A percentile compares a stretch with the other conserved stretches of the same genome.
Conservation (phyloP, 2,329 filamentous ascomycete genomes). For the Fusarium falciforme region DNA sequence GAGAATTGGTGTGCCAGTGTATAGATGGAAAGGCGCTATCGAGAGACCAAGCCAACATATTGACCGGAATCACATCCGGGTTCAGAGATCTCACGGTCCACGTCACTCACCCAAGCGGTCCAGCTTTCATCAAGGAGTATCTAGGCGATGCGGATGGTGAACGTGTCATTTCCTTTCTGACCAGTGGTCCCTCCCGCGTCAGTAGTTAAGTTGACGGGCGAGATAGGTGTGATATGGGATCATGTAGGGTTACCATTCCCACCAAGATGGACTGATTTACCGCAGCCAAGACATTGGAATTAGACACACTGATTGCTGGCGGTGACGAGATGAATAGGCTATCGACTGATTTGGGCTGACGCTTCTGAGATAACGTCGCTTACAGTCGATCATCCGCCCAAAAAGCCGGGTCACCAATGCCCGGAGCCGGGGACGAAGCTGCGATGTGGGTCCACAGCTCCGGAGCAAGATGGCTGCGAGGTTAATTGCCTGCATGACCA, state of each 20-base stretch:
- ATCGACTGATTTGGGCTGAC: slow-evolving; percentile 6
- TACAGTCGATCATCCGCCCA: slow-evolving; percentile 25
- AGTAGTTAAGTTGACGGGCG: neutral
- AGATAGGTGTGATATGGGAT: slow-evolving; percentile 1
- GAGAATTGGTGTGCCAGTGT: slow-evolving; percentile 40
- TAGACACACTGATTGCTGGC: neutral
- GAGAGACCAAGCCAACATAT: slow-evolving; percentile 40
- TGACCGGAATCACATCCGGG: slow-evolving; percentile 44
- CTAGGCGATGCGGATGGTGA: slow-evolving; percentile 47
- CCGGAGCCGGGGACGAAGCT: neutral
- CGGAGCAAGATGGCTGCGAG: slow-evolving; percentile 13
- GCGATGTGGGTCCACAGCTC: neutral
- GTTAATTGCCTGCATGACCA: slow-evolving; percentile 26
- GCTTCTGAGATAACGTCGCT: slow-evolving; percentile 5
- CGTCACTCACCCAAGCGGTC: slow-evolving; percentile 27
- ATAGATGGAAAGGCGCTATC: slow-evolving; percentile 44
- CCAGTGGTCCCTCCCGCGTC: slow-evolving; percentile 30
- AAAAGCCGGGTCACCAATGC: slow-evolving; percentile 12
- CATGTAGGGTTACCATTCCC: slow-evolving; percentile 16
- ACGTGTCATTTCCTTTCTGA: slow-evolving; percentile 47
- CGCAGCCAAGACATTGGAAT: neutral
- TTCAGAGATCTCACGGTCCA: slow-evolving; percentile 44
- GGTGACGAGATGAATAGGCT: neutral
- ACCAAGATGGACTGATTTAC: neutral
- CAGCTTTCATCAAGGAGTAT: slow-evolving; percentile 36